These are phyloP conservation scores for Oryza longistaminata DNA, from an alignment of 176 grass and related monocot species.

Conservation along the genomic window DNA sequence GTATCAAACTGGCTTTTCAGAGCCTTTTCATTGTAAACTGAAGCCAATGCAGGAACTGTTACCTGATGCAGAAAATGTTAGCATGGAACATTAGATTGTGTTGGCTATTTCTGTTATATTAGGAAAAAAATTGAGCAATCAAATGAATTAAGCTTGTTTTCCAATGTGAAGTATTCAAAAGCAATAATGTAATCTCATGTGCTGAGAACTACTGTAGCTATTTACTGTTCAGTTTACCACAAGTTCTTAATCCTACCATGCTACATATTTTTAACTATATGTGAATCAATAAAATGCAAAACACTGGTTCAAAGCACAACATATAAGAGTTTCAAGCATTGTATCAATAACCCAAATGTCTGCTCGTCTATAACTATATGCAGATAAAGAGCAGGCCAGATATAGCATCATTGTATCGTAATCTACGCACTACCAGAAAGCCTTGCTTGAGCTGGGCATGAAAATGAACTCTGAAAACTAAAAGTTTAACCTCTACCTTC, in stretches of 20 bases:
- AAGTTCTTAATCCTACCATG: neutral
- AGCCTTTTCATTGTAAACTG: conserved; percentile 96
- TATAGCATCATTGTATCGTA: neutral
- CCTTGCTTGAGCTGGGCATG: neutral
- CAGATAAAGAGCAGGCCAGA: conserved; percentile 9
- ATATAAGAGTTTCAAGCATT: conserved; percentile 14
- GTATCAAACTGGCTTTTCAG: conserved; percentile 95
- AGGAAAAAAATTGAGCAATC: neutral
- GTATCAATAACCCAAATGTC: neutral
- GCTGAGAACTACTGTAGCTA: neutral
- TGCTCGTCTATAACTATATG: neutral
- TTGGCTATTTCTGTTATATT: neutral
- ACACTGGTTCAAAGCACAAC: neutral
- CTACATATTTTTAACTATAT: conserved; percentile 2
- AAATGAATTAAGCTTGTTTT: conserved; percentile 1
- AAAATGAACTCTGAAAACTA: neutral
- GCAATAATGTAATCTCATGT: neutral
- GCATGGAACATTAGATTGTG: conserved; percentile 1
- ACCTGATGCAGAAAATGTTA: conserved; percentile 56
- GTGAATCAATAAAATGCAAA: conserved; percentile 2
- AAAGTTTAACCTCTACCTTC: conserved; percentile 4
- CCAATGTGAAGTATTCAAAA: conserved; percentile 5
- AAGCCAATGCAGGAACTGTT: conserved; percentile 85
- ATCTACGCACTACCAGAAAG: neutral
- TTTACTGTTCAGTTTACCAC: neutral